These are phyloP conservation scores for Conticribra weissflogii DNA, from an alignment of 108 stramenopile species.

Conservation along the genomic window DNA sequence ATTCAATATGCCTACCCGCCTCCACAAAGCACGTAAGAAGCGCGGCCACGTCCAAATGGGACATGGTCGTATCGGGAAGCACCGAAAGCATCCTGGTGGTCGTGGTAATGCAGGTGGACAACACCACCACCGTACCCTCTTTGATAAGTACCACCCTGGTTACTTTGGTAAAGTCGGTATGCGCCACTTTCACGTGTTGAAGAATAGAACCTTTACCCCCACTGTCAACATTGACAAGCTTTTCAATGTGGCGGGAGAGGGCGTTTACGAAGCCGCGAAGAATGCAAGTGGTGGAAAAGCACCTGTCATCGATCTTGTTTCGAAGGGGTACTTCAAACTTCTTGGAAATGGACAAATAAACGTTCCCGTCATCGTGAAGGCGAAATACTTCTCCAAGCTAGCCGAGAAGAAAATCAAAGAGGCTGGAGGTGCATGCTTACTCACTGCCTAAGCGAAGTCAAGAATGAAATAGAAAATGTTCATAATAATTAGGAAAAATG, in stretches of 20 bases:
- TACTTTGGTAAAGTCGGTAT: conserved; percentile 99
- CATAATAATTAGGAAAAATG: conserved; percentile 30
- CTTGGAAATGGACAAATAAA: conserved; percentile 97
- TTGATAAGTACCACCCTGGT: conserved; percentile 99
- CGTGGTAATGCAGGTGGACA: conserved; percentile 99
- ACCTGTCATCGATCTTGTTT: conserved; percentile 97
- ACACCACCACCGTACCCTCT: conserved; percentile 98
- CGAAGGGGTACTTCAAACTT: conserved; percentile 98
- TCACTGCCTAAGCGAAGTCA: conserved; percentile 59
- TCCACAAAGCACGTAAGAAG: conserved; percentile 97
- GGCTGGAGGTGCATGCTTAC: conserved; percentile 98
- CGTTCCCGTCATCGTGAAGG: conserved; percentile 99
- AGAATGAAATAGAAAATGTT: conserved; percentile 6
- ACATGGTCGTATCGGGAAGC: conserved; percentile 99
- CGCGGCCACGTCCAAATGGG: conserved; percentile 98
- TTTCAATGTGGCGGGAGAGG: conserved; percentile 95
- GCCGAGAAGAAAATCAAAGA: conserved; percentile 99
- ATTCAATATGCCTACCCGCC: conserved; percentile 91
- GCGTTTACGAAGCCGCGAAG: conserved; percentile 97
- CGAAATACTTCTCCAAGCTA: conserved; percentile 97
- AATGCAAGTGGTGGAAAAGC: conserved; percentile 88
- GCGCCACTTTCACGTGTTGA: conserved; percentile 96
- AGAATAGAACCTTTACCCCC: conserved; percentile 92
- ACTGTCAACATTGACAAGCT: conserved; percentile 98
- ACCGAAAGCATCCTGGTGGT: conserved; percentile 99